Percentiles rank a stretch among this genome's conserved stretches.
phyloP scores from a whole-genome alignment of 1,284 basidiomycete genomes.

The Singerocomus rubriflavus region DNA sequence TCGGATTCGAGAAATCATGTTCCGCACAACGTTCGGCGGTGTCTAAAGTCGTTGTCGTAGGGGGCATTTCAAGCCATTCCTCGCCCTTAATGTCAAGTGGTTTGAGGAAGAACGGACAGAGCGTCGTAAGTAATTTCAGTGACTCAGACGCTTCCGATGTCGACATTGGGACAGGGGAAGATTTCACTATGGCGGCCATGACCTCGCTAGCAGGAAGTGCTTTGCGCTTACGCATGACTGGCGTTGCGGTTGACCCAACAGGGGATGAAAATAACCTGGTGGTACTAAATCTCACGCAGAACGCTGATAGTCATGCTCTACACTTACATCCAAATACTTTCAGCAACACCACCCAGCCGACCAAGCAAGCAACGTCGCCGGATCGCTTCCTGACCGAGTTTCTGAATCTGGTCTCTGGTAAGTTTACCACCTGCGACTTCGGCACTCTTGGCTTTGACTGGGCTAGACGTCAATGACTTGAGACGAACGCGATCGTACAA shows the following conservation, averaged over 20 bases:
- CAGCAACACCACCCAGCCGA: conserved; percentile 73
- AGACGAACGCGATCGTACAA: conserved; percentile 75
- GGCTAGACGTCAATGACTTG: conserved; percentile 61
- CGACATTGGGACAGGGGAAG: conserved; percentile 74
- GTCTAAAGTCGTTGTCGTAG: conserved; percentile 34
- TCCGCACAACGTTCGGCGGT: conserved; percentile 12
- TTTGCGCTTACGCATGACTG: conserved; percentile 61
- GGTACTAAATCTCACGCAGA: not conserved
- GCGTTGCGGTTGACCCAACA: conserved; percentile 46
- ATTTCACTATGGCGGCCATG: conserved; percentile 64
- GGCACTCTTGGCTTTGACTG: conserved; percentile 52
- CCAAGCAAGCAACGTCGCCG: conserved; percentile 70
- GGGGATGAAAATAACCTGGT: conserved; percentile 63
- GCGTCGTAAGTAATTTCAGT: conserved; percentile 54
- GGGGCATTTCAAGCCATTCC: conserved; percentile 81
- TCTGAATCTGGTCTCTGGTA: conserved; percentile 63
- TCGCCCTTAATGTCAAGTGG: conserved; percentile 59
- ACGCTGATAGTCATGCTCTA: not conserved
- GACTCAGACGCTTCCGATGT: conserved; percentile 72
- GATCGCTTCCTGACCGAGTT: conserved; percentile 71
- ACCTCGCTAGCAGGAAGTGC: conserved; percentile 65
- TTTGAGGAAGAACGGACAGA: conserved; percentile 78
- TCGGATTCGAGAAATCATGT: conserved; percentile 29
- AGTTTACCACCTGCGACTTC: conserved; percentile 43
- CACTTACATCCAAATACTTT: conserved; percentile 81